These are phyloP conservation scores for Globisporangium radiosum DNA, from an alignment of 352 stramenopile species.

Conservation along the genomic window DNA sequence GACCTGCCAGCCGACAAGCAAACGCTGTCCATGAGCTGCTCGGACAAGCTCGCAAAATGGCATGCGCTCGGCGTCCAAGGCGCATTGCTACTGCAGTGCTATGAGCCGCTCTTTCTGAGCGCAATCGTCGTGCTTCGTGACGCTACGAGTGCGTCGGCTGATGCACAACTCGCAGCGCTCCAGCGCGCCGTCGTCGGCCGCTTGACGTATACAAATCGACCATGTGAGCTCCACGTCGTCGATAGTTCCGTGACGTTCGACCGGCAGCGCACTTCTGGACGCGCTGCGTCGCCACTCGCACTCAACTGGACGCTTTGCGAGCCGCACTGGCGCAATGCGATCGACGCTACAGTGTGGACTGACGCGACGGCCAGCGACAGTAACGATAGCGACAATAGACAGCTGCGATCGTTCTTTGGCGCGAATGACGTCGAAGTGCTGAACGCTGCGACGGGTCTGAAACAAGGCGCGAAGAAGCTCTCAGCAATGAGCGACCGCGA, in stretches of 20 bases:
- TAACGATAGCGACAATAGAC: not conserved
- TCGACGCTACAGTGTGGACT: too few species aligned
- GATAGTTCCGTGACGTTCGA: conserved; percentile 4
- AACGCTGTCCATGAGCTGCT: conserved; percentile 91
- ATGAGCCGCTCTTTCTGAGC: conserved; percentile 40
- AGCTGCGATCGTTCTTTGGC: conserved; percentile 30
- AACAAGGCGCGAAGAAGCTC: conserved; percentile 68
- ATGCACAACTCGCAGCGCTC: conserved; percentile 36
- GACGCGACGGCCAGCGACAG: not conserved
- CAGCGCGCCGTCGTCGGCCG: conserved; percentile 37
- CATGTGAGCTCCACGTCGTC: conserved; percentile 10
- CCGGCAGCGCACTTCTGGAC: conserved; percentile 6
- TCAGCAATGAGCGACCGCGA: conserved; percentile 34
- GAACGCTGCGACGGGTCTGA: conserved; percentile 49
- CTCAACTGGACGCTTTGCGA: conserved; percentile 50
- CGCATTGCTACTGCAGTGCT: conserved; percentile 55
- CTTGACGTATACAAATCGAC: not conserved
- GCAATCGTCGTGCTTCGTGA: conserved; percentile 52
- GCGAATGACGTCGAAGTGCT: conserved; percentile 43
- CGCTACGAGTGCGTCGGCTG: conserved; percentile 20
- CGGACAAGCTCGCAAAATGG: conserved; percentile 91
- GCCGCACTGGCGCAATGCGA: conserved; percentile 23
- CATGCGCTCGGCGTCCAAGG: conserved; percentile 78
- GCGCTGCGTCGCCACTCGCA: conserved; percentile 35
- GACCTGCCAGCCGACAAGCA: conserved; percentile 83